Evolutionary conservation across 1,139 yeast species (phyloP).

Genomic region (Wickerhamomyces sp.): DNA sequence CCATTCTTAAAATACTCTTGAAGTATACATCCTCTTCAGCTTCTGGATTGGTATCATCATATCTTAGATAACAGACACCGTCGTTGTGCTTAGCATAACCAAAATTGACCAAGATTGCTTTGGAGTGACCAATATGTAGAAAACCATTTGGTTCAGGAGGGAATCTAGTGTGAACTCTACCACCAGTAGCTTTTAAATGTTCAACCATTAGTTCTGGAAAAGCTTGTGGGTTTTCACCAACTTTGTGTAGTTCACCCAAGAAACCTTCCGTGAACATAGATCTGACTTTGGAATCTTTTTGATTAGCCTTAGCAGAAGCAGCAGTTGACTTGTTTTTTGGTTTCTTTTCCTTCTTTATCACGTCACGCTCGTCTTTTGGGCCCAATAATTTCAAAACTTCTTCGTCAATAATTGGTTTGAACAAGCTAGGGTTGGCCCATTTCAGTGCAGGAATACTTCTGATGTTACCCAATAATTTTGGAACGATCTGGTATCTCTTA

Average conservation of each 20-base stretch:
- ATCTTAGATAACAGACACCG: slow-evolving; percentile 88
- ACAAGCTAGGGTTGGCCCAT: slow-evolving; percentile 87
- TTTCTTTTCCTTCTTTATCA: slow-evolving; percentile 74
- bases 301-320: slow-evolving; percentile 25
- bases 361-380: slow-evolving; percentile 94
- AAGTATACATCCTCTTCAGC: slow-evolving; percentile 95
- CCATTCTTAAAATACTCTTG: slow-evolving; percentile 76
- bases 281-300: slow-evolving; percentile 39
- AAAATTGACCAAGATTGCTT: slow-evolving; percentile 95
- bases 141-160: slow-evolving; percentile 99
- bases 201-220: slow-evolving; percentile 78
- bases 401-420: slow-evolving; percentile 83
- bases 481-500: slow-evolving; percentile 76
- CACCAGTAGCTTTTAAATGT: slow-evolving; percentile 73
- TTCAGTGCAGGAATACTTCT: slow-evolving; percentile 70
- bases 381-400: slow-evolving; percentile 70
- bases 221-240: slow-evolving; percentile 92
- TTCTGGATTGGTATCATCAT: slow-evolving; percentile 97
- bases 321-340: slow-evolving; percentile 16
- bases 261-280: slow-evolving; percentile 96
- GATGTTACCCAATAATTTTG: slow-evolving; percentile 70
- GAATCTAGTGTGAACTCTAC: slow-evolving; percentile 86
- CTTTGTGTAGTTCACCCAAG: slow-evolving; percentile 89
- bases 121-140: slow-evolving; percentile 95
- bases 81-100: slow-evolving; percentile 84